Evolutionary conservation across 306 rosid genomes (phyloP).

Genomic region (Vicia faba): DNA sequence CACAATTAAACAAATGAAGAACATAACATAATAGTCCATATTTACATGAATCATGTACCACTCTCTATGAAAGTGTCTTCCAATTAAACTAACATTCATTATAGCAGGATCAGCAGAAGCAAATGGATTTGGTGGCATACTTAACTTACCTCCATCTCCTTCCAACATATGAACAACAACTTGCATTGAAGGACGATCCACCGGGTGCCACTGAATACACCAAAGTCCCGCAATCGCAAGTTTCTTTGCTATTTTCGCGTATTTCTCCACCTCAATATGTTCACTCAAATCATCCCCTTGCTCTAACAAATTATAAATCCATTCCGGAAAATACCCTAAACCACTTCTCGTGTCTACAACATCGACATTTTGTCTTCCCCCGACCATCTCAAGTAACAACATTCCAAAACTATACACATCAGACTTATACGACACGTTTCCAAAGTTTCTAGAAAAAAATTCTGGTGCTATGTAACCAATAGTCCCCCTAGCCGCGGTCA

Average conservation of each 20-base stretch:
- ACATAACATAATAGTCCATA: neutral
- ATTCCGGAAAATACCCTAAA: conserved; percentile 14
- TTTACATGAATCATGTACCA: neutral
- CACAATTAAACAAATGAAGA: neutral
- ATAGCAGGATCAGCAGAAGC: conserved; percentile 26
- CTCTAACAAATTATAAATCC: conserved; percentile 32
- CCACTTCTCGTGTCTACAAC: conserved; percentile 3
- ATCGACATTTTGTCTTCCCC: conserved; percentile 10
- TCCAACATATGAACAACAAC: conserved; percentile 36
- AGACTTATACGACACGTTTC: conserved; percentile 21
- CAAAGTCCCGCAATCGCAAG: conserved; percentile 28
- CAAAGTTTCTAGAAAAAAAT: conserved; percentile 24
- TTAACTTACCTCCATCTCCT: conserved; percentile 33
- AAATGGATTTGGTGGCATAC: conserved; percentile 31
- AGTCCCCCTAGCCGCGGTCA: conserved; percentile 26
- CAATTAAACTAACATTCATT: conserved; percentile 26
- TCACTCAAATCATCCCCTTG: conserved; percentile 16
- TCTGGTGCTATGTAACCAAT: conserved; percentile 24
- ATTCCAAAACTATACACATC: conserved; percentile 24
- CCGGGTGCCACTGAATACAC: conserved; percentile 33
- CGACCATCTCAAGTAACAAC: conserved; percentile 23
- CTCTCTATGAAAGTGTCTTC: conserved; percentile 17
- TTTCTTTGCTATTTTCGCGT: conserved; percentile 24
- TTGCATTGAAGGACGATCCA: conserved; percentile 32
- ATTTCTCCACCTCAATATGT: conserved; percentile 22